Conservation (phyloP, 495 filamentous ascomycete genomes). For the Neurospora sp. region DNA sequence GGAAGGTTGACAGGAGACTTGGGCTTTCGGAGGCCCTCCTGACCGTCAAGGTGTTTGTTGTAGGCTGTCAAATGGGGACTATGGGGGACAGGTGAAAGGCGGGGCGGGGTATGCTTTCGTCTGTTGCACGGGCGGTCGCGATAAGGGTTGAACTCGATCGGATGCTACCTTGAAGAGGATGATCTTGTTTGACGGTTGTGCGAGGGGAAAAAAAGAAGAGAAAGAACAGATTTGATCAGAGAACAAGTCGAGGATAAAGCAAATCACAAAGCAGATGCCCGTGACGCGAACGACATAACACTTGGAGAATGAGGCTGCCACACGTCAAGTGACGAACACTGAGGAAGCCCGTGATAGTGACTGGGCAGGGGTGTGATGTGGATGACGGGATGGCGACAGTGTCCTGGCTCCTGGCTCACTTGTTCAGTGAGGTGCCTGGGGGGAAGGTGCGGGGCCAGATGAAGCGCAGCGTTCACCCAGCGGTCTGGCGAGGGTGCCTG, state of each 20-base stretch:
- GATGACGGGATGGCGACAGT: neutral
- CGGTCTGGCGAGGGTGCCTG: neutral
- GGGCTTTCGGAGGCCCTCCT: neutral
- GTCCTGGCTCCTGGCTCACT: neutral
- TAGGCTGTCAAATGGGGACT: neutral
- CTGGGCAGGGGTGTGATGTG: neutral
- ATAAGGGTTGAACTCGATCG: neutral
- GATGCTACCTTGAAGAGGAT: neutral
- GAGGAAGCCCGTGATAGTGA: constrained; percentile 2
- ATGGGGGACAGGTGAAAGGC: neutral
- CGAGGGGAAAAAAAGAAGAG: neutral
- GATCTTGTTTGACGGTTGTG: neutral
- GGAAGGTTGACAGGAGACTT: neutral
- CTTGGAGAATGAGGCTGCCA: neutral
- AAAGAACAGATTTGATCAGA: neutral
- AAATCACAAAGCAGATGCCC: neutral
- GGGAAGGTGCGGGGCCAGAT: neutral
- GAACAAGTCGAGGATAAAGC: neutral
- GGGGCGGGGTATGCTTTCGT: neutral
- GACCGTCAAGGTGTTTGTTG: neutral
- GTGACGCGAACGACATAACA: neutral
- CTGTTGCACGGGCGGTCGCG: neutral
- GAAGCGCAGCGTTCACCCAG: neutral
- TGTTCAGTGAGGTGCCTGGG: neutral
- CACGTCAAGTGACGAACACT: constrained; percentile 3